phyloP scores from a whole-genome alignment of 2,329 filamentous ascomycete species.

The Colletotrichum sp. region DNA sequence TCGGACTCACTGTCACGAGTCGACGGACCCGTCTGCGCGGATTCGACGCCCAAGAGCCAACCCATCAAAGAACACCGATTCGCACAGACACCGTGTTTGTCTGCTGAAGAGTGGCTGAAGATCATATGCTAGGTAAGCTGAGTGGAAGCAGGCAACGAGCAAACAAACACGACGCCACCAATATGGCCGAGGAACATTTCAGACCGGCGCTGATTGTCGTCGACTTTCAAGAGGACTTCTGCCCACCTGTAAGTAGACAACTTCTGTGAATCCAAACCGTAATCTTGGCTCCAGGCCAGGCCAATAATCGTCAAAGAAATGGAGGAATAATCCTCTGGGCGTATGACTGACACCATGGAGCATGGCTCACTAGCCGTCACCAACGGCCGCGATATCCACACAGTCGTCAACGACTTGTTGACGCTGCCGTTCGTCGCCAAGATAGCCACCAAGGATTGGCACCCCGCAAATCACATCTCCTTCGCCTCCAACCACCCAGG shows the following conservation, averaged over 20 bases:
- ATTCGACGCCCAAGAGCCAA: background rate
- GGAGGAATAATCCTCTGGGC: background rate
- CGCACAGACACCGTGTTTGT: background rate
- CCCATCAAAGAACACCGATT: background rate
- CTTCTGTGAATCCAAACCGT: background rate
- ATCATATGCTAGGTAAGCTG: background rate
- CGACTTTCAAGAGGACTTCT: constrained; percentile 95
- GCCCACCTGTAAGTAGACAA: constrained; percentile 72
- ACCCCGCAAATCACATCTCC: constrained; percentile 82
- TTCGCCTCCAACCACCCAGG: constrained; percentile 81
- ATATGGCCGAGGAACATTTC: constrained; percentile 35
- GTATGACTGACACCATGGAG: constrained; percentile 45
- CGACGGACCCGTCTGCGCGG: background rate
- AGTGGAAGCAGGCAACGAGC: background rate
- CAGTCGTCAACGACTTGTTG: constrained; percentile 77
- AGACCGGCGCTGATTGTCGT: constrained; percentile 70
- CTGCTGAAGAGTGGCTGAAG: background rate
- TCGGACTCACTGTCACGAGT: background rate
- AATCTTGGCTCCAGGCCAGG: background rate
- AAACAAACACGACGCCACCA: background rate
- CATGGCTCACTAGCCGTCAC: constrained; percentile 84
- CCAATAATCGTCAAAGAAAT: background rate
- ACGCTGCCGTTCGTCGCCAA: constrained; percentile 71
- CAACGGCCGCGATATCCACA: constrained; percentile 71
- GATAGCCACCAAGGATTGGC: constrained; percentile 91